Evolutionary conservation across 257 asterid genomes (phyloP), one percentile per base, ranked within the genome.

Genomic region (Fraxinus quadrangulata): DNA sequence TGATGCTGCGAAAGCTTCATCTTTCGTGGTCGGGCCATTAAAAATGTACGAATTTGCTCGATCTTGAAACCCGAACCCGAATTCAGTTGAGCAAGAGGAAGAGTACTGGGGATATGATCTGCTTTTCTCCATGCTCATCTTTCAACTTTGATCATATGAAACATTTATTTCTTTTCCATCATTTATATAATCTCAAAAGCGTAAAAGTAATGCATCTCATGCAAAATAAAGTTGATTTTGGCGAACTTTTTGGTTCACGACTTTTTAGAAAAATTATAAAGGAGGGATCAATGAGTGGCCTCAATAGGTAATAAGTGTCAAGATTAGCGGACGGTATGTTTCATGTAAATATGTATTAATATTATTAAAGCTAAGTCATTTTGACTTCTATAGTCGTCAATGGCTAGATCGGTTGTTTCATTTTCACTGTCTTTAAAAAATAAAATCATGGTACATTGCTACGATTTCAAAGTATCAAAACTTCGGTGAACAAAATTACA

Each of bases 81-180:
- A 76, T 31, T 82, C 88, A 0, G 85, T 80, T 11, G 82, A 75
- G 77, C 77, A 67, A 34, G 79, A 72, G 56, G 84, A 82, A 4
- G 90, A 81, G 72, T 88, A 89, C 19, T 84, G 92, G 1, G 92
- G 92, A 47, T 81, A 86, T 19, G 96, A 89, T 75, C 82, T 81
- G 82, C 96, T 86, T 85, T 88, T 91, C 87, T 91, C 96, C 94
- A 90, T 90, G n/a, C 63, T 26, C 33, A 63, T 66, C 19, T 76
- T 9, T 3, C 45, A 6, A 21, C 69, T 67, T 40, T 47, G 42
- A 14, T 67, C 30, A 19, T 51, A 42, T 75, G 79, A 59, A 75
- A 66, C 26, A 74, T 54, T 23, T 36, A 31, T 24, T 71, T 54
- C 72, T 11, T 77, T 24, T 1, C 30, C 77, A 69, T 75, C 75